Percentiles rank a stretch among this genome's conserved stretches.
These are phyloP conservation scores for Tagetes erecta DNA, from an alignment of 129 eudicot species.

Conservation along the genomic window DNA sequence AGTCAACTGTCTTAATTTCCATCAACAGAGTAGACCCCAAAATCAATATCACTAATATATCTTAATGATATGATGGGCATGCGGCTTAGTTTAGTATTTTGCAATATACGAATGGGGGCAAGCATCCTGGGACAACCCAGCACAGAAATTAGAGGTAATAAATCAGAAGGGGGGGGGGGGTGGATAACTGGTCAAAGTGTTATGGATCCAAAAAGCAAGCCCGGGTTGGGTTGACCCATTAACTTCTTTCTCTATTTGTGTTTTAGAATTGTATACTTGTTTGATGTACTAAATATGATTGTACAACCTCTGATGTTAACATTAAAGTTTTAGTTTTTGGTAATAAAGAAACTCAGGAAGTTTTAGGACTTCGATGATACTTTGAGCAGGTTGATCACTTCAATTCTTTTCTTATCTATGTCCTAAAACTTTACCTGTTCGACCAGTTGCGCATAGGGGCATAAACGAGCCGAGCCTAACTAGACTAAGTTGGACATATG, in stretches of 20 bases:
- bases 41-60: not conserved
- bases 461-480: not conserved
- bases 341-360: not conserved
- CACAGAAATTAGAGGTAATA: not conserved
- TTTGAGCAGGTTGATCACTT: not conserved
- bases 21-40: not conserved
- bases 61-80: not conserved
- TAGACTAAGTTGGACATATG: not conserved
- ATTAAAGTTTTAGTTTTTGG: not conserved
- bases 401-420: not conserved
- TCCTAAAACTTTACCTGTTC: not conserved
- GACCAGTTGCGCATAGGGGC: not conserved
- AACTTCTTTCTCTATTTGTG: not conserved
- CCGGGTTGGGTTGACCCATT: not conserved
- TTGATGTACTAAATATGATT: not conserved
- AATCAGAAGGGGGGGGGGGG: not conserved
- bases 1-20: slow-evolving; percentile 12
- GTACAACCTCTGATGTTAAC: not conserved
- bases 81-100: not conserved
- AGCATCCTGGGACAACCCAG: slow-evolving; percentile 1
- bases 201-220: not conserved
- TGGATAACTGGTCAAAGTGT: not conserved
- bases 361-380: not conserved
- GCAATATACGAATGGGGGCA: not conserved
- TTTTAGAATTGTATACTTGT: not conserved